A percentile compares a stretch with the other conserved stretches of the same genome.
phyloP scores from a whole-genome alignment of 2,329 filamentous ascomycete genomes.

The Macrophomina tecta region DNA sequence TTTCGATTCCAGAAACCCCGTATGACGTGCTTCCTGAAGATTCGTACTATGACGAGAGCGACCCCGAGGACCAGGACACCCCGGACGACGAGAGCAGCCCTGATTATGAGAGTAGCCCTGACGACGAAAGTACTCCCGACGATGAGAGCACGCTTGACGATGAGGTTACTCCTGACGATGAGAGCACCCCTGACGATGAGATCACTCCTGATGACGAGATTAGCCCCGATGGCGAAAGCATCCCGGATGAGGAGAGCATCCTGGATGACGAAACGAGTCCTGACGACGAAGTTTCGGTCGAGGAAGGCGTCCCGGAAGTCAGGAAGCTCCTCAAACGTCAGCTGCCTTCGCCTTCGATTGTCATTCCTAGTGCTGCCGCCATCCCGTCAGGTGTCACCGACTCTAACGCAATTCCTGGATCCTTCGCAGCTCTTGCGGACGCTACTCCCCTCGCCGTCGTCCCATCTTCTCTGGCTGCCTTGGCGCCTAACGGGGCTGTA shows the following conservation, averaged over 20 bases:
- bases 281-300: not conserved
- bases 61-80: not conserved
- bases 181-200: not conserved
- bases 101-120: not conserved
- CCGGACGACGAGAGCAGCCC: not conserved
- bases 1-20: too few species aligned
- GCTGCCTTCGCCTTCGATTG: not conserved
- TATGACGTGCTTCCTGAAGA: not conserved
- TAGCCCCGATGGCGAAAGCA: not conserved
- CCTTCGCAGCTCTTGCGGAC: not conserved
- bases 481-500: not conserved
- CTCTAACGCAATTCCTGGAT: not conserved
- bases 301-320: not conserved
- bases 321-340: not conserved
- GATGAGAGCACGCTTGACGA: not conserved
- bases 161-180: not conserved
- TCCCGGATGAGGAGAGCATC: not conserved
- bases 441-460: slow-evolving; percentile 11
- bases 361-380: not conserved
- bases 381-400: slow-evolving; percentile 4
- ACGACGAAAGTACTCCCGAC: not conserved
- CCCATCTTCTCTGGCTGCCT: slow-evolving; percentile 9
- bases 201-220: not conserved
- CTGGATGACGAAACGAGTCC: not conserved
- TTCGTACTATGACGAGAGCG: not conserved